Evolutionary conservation across 345 rosid species (phyloP).

Genomic region (Mallotus nudiflorus): DNA sequence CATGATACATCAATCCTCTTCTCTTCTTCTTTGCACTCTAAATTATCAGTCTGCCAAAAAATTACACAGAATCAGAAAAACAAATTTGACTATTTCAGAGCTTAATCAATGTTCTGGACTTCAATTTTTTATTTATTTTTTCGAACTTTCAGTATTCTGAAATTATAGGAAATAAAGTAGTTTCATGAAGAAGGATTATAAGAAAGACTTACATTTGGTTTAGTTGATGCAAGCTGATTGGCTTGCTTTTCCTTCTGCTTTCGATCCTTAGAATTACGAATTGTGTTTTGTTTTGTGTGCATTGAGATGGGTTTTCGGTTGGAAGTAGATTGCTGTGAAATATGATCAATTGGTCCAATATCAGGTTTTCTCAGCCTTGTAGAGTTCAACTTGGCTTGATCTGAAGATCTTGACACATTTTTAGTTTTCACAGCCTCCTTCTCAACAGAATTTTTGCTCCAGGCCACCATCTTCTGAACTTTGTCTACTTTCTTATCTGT

Average conservation of each 20-base stretch:
- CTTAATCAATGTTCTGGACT: slow-evolving; percentile 1
- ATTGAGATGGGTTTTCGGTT: slow-evolving; percentile 30
- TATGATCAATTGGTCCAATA: slow-evolving; percentile 29
- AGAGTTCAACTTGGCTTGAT: slow-evolving; percentile 36
- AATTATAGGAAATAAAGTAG: neutral
- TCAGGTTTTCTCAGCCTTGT: slow-evolving; percentile 36
- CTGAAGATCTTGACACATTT: slow-evolving; percentile 37
- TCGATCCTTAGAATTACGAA: slow-evolving; percentile 22
- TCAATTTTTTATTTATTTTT: neutral
- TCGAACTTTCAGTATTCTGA: too few species aligned
- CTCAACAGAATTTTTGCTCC: slow-evolving; percentile 32
- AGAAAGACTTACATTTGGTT: slow-evolving; percentile 30
- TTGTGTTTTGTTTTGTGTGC: slow-evolving; percentile 13
- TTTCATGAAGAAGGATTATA: neutral
- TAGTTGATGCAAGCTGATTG: slow-evolving; percentile 15
- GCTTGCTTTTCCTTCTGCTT: slow-evolving; percentile 36
- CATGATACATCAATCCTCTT: slow-evolving; percentile 24
- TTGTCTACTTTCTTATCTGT: slow-evolving; percentile 32
- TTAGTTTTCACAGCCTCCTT: slow-evolving; percentile 40
- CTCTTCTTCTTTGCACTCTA: slow-evolving; percentile 37
- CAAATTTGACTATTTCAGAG: neutral
- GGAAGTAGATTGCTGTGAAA: slow-evolving; percentile 13
- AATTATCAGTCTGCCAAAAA: slow-evolving; percentile 44
- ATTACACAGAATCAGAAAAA: neutral
- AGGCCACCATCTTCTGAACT: slow-evolving; percentile 29